Evolutionary conservation across 2,329 filamentous ascomycete genomes (phyloP), one percentile per base, ranked within the genome.

Genomic region (Colletotrichum australisinense): DNA sequence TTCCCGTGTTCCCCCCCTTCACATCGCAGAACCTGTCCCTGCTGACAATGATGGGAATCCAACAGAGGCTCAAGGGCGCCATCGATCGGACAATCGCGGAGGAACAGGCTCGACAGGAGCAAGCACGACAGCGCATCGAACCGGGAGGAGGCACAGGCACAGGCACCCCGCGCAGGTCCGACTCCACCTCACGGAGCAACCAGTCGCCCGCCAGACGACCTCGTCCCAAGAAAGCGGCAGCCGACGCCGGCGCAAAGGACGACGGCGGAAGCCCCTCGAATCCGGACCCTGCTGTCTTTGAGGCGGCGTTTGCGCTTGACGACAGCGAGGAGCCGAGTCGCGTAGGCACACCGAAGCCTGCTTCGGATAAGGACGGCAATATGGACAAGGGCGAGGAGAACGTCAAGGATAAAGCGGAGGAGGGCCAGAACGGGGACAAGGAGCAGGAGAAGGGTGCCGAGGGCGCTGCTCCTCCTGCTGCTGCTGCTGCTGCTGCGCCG

Each of bases 21-120:
- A 32, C n/a, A 1, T 30, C 11, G 14, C 22, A 24, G 6, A 8
- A 24, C 14, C 9, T 30, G 14, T 6, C 22, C n/a, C 49, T 35
- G 42, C 68, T 55, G 9, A 67, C 60, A 59, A 68, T 60, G 28
- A 65, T 26, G 58, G 59, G 55, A 52, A 22, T 66, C 32, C 69
- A 69, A 64, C 80, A 97, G 93, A 91, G 94, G 86, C 87, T 97
- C 78, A 94, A 94, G 85, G 94, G 93, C 79, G 93, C 93, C 73
- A 95, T 97, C 81, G 94, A 97, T 81, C 92, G 92, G 78, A 93
- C 93, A 79, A 97, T 98, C 79, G 94, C 95, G 79, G 95, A 98
- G 85, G 95, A 98, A 84, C 94, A 97, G 84, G 93, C 94, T 71
- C 93, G 94, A 72, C 93, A 95, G 80, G 90, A 90, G 79, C 83